Percentiles rank a stretch among this genome's conserved stretches.
Evolutionary conservation across 31 red algal species (phyloP).

Genomic region (Bonnemaisonia californica): DNA sequence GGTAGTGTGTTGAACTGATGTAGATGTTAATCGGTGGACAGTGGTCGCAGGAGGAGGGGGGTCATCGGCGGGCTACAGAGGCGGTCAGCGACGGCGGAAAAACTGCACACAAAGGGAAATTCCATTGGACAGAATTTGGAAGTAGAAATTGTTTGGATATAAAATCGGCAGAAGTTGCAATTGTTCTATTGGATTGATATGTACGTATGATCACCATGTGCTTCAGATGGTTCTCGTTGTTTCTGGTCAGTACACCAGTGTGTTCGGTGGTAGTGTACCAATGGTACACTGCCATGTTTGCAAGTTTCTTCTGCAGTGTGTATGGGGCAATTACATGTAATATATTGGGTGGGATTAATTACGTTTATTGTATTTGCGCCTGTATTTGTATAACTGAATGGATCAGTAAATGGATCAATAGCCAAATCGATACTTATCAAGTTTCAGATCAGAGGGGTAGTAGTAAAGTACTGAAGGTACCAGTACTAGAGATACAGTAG

Average conservation of each 20-base stretch:
- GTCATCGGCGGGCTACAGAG: background rate
- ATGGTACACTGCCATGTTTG: background rate
- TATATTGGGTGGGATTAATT: background rate
- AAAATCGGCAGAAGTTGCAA: background rate
- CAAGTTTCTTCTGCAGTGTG: background rate
- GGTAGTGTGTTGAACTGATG: too few relatives aligned
- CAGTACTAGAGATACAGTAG: too few relatives aligned
- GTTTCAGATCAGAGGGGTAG: too few relatives aligned
- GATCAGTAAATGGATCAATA: too few relatives aligned
- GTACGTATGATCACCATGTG: background rate
- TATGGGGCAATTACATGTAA: background rate
- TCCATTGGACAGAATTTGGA: background rate
- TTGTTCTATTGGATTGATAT: background rate
- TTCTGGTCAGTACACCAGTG: too few relatives aligned
- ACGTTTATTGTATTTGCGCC: background rate
- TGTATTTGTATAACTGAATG: too few relatives aligned
- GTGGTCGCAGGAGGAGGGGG: background rate
- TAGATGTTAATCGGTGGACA: background rate
- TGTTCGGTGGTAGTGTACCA: background rate
- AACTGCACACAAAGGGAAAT: background rate
- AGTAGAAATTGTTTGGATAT: background rate
- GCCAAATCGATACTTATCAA: too few relatives aligned
- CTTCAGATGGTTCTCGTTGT: too few relatives aligned
- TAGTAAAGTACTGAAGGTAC: too few relatives aligned
- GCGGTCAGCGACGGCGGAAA: background rate